phyloP scores from a whole-genome alignment of 164 flowering plant species.

The Annona squamosa region DNA sequence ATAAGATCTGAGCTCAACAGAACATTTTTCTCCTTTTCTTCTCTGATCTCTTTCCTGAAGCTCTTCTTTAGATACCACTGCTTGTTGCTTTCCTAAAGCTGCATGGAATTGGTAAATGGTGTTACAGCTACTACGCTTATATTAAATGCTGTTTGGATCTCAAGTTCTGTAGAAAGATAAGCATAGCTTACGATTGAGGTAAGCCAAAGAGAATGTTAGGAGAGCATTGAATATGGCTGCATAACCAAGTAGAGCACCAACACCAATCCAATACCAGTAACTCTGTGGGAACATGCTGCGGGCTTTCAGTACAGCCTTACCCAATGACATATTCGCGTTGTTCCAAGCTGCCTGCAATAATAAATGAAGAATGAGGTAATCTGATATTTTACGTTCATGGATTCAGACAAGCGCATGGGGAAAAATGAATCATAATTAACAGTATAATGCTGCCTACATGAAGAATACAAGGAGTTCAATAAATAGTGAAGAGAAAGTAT shows the following conservation, averaged over 20 bases:
- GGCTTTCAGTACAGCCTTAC: constrained; percentile 51
- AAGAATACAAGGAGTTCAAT: constrained; percentile 56
- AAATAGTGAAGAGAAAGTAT: not conserved
- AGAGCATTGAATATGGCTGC: constrained; percentile 62
- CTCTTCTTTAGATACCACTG: constrained; percentile 77
- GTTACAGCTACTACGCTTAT: not conserved
- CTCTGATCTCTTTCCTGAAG: constrained; percentile 42
- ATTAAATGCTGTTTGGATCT: not conserved
- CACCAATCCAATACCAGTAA: constrained; percentile 98
- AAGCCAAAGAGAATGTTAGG: constrained; percentile 65
- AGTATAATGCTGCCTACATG: constrained; percentile 47
- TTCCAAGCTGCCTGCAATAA: constrained; percentile 43
- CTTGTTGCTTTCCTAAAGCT: constrained; percentile 84
- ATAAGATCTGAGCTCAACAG: constrained; percentile 40
- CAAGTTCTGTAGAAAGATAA: not conserved
- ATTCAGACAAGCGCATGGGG: no score
- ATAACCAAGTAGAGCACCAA: constrained; percentile 85
- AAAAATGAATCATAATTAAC: constrained; percentile 9
- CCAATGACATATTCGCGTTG: constrained; percentile 30
- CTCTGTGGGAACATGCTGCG: constrained; percentile 65
- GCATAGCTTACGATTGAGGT: constrained; percentile 75
- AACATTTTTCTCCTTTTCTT: not conserved
- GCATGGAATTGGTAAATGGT: constrained; percentile 6
- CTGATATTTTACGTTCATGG: not conserved
- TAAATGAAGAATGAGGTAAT: not conserved